phyloP scores from a whole-genome alignment of 1,284 basidiomycete species.

The Amylostereum areolatum region DNA sequence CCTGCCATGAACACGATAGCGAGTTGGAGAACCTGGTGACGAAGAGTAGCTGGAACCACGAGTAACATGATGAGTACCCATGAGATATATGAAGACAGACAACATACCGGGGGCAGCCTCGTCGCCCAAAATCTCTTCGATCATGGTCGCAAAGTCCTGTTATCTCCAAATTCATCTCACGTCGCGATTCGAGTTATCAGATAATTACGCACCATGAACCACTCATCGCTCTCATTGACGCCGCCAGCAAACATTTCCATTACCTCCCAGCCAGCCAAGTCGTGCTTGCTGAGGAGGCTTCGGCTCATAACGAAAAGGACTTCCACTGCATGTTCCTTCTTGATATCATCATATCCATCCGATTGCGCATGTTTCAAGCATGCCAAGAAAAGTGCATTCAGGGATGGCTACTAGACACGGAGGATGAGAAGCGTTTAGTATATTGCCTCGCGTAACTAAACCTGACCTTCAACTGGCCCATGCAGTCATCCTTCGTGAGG shows the following conservation, averaged over 20 bases:
- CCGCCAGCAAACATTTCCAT: constrained; percentile 63
- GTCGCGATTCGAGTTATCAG: background rate
- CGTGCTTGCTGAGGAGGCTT: constrained; percentile 41
- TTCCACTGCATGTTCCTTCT: constrained; percentile 39
- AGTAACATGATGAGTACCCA: background rate
- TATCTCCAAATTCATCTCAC: background rate
- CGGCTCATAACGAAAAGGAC: constrained; percentile 42
- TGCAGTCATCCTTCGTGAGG: constrained; percentile 26
- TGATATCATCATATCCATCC: constrained; percentile 28
- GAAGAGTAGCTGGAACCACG: constrained; percentile 32
- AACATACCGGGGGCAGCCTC: constrained; percentile 36
- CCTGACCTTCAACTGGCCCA: constrained; percentile 25
- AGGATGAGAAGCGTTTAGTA: constrained; percentile 6
- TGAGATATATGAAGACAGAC: background rate
- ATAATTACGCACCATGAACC: constrained; percentile 46
- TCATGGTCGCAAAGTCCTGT: constrained; percentile 41
- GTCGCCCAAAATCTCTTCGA: constrained; percentile 41
- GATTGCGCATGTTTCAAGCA: constrained; percentile 36
- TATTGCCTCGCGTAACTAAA: constrained; percentile 7
- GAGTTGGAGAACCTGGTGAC: constrained; percentile 49
- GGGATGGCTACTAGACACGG: constrained; percentile 39
- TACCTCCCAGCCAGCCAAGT: constrained; percentile 58
- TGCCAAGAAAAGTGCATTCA: constrained; percentile 40
- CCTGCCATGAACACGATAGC: constrained; percentile 51
- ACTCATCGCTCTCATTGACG: constrained; percentile 46